Conservation (phyloP, 768 basidiomycete genomes). For the Pisolithus marmoratus region DNA sequence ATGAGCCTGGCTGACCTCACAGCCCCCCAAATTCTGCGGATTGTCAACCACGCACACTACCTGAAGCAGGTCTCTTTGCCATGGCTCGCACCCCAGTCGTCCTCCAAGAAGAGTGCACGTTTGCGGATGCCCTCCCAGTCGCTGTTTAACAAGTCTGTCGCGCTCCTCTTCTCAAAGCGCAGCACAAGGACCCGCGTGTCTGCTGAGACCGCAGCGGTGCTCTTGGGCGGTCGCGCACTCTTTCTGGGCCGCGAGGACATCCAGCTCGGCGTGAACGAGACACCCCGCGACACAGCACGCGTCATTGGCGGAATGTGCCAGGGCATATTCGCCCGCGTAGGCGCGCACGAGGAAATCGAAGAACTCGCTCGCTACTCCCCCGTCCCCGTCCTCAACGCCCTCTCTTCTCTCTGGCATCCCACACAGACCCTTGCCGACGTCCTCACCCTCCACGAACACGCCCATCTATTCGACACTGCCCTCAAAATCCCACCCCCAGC, state of each 20-base stretch:
- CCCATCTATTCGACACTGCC: conserved; percentile 43
- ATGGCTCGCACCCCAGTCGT: conserved; percentile 54
- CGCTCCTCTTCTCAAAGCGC: conserved; percentile 88
- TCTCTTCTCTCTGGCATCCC: conserved; percentile 94
- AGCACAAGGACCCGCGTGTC: conserved; percentile 89
- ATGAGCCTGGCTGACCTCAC: conserved; percentile 88
- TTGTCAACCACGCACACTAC: conserved; percentile 58
- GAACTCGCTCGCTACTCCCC: conserved; percentile 86
- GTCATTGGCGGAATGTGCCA: conserved; percentile 95
- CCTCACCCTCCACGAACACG: conserved; percentile 79
- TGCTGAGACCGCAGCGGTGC: conserved; percentile 71
- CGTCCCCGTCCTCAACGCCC: conserved; percentile 93
- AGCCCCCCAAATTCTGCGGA: conserved; percentile 61
- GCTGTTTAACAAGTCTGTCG: conserved; percentile 77
- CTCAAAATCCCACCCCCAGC: conserved; percentile 9
- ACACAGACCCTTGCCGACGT: conserved; percentile 94
- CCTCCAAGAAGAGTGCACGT: conserved; percentile 25
- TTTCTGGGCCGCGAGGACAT: conserved; percentile 90
- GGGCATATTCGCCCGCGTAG: conserved; percentile 95
- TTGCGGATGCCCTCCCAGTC: conserved; percentile 67
- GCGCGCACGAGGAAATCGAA: conserved; percentile 91
- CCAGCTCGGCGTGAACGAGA: conserved; percentile 95
- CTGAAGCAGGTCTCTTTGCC: conserved; percentile 61
- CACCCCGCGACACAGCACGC: conserved; percentile 71
- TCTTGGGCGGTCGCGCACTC: conserved; percentile 85